These are phyloP conservation scores for Sugiyamaella paludigena DNA, from an alignment of 1,139 yeast species.

Conservation along the genomic window DNA sequence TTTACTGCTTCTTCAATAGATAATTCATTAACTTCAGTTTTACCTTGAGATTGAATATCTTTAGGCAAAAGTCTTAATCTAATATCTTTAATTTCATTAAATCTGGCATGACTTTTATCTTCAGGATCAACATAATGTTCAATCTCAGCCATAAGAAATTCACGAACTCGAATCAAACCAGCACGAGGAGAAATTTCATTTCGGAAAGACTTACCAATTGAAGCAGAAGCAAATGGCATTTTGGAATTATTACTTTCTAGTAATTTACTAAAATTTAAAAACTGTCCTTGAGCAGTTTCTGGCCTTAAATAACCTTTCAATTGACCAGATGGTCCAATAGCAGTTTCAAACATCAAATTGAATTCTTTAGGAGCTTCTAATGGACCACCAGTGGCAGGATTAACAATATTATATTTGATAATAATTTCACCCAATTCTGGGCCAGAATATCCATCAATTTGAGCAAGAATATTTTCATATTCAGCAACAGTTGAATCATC, in stretches of 20 bases:
- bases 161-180: slow-evolving; percentile 96
- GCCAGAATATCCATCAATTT: slow-evolving; percentile 93
- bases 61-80: slow-evolving; percentile 78
- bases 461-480: slow-evolving; percentile 80
- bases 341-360: slow-evolving; percentile 98
- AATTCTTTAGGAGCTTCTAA: slow-evolving; percentile 91
- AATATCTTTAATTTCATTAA: slow-evolving; percentile 70
- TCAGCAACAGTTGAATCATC: slow-evolving; percentile 76
- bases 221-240: slow-evolving; percentile 99
- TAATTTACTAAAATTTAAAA: slow-evolving; percentile 88
- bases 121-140: slow-evolving; percentile 97
- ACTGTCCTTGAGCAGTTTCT: slow-evolving; percentile 99
- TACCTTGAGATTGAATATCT: slow-evolving; percentile 82
- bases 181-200: slow-evolving; percentile 99
- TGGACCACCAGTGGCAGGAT: slow-evolving; percentile 85
- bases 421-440: slow-evolving; percentile 87
- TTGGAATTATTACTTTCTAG: slow-evolving; percentile 92
- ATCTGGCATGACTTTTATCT: slow-evolving; percentile 78
- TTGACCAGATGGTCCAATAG: slow-evolving; percentile 98
- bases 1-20: slow-evolving; percentile 88
- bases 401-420: slow-evolving; percentile 73
- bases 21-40: slow-evolving; percentile 60
- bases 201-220: slow-evolving; percentile 97
- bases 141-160: slow-evolving; percentile 98
- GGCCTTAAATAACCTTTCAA: slow-evolving; percentile 95